phyloP scores from a whole-genome alignment of 163 green algal genomes.

The Chloromonas sp. region DNA sequence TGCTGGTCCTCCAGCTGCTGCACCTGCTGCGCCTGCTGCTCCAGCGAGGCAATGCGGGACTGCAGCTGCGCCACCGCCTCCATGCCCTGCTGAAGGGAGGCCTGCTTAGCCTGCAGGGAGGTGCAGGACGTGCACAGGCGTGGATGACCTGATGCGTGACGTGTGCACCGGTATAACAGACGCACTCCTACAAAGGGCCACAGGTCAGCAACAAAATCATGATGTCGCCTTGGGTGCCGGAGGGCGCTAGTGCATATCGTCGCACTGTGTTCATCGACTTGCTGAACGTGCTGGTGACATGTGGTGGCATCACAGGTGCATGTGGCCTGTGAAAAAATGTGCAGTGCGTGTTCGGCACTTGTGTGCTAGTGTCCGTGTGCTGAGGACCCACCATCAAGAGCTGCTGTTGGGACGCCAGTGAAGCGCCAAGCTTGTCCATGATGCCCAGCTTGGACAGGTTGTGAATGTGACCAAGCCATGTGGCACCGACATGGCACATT shows the following conservation, averaged over 20 bases:
- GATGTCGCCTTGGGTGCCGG: neutral
- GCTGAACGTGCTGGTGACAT: neutral
- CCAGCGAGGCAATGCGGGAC: neutral
- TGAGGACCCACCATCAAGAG: too few relatives aligned
- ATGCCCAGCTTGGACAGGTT: too few relatives aligned
- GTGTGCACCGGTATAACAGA: too few relatives aligned
- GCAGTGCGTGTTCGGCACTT: too few relatives aligned
- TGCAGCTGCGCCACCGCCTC: neutral
- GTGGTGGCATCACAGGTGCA: too few relatives aligned
- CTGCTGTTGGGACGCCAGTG: too few relatives aligned
- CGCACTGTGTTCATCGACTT: neutral
- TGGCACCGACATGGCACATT: too few relatives aligned
- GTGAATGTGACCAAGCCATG: too few relatives aligned
- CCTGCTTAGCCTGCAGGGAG: neutral
- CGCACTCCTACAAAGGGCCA: too few relatives aligned
- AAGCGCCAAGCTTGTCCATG: too few relatives aligned
- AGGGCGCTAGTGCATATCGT: neutral
- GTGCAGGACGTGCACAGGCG: neutral
- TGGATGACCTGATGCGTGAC: neutral
- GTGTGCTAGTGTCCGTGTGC: too few relatives aligned
- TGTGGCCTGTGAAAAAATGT: too few relatives aligned
- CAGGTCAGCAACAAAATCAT: neutral
- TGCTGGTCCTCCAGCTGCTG: neutral
- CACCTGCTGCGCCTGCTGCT: neutral
- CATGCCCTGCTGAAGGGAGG: neutral